These are phyloP conservation scores for Penicillium sclerotigenum DNA, from an alignment of 2,329 filamentous ascomycete genomes.

Conservation along the genomic window DNA sequence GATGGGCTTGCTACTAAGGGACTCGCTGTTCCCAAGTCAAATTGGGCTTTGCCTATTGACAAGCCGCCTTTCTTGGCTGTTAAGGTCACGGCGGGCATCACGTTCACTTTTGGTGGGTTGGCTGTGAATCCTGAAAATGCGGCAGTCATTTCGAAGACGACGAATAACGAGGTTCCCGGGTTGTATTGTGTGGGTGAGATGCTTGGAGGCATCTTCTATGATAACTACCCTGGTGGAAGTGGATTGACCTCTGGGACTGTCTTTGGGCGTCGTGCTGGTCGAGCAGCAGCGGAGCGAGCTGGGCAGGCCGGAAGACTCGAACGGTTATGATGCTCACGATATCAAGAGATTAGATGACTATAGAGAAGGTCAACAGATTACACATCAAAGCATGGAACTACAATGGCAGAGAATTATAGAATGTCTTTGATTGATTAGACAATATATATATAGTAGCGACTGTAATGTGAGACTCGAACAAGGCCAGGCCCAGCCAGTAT, in stretches of 20 bases:
- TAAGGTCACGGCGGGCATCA: conserved; percentile 63
- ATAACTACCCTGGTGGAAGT: conserved; percentile 62
- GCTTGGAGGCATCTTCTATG: conserved; percentile 62
- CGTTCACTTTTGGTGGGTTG: conserved; percentile 66
- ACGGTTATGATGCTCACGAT: not conserved
- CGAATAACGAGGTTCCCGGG: conserved; percentile 50
- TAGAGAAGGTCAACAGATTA: not conserved
- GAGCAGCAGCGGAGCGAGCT: conserved; percentile 20
- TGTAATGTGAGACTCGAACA: conserved; percentile 9
- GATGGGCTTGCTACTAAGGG: conserved; percentile 51
- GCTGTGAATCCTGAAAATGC: conserved; percentile 55
- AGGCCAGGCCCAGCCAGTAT: conserved; percentile 1
- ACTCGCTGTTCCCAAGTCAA: conserved; percentile 57
- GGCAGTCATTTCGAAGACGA: conserved; percentile 49
- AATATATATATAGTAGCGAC: conserved; percentile 25
- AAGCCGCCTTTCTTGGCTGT: conserved; percentile 60
- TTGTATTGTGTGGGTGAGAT: conserved; percentile 64
- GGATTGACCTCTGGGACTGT: conserved; percentile 60
- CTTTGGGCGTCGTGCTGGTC: conserved; percentile 47
- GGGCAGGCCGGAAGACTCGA: not conserved
- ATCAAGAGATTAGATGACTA: not conserved
- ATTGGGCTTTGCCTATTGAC: conserved; percentile 62
- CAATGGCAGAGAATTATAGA: not conserved
- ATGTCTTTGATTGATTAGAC: conserved; percentile 21
- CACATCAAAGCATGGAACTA: not conserved